Evolutionary conservation across 768 basidiomycete genomes (phyloP).

Genomic region (Agrocybe pediades): DNA sequence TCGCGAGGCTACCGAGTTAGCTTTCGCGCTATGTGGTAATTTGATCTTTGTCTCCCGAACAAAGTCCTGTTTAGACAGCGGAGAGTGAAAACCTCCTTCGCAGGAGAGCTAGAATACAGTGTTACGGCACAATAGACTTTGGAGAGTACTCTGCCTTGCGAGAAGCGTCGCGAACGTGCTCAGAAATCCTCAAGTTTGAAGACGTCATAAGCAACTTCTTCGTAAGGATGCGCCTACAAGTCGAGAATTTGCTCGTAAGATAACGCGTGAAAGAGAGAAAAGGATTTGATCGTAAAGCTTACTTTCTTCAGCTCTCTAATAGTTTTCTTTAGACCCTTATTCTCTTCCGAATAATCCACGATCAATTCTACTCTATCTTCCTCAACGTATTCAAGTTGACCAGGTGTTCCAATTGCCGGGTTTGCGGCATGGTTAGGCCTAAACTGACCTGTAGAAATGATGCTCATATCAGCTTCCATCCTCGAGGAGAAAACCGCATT

Average conservation of each 20-base stretch:
- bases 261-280: neutral
- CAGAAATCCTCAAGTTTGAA: conserved; percentile 48
- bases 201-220: conserved; percentile 60
- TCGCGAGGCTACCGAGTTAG: no score
- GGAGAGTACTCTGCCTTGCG: neutral
- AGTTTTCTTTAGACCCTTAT: conserved; percentile 37
- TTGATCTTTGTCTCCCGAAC: no score
- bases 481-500: neutral
- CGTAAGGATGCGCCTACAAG: conserved; percentile 53
- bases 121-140: neutral
- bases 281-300: conserved; percentile 9
- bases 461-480: neutral
- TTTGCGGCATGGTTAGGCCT: conserved; percentile 40
- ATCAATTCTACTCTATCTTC: conserved; percentile 57
- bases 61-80: no score
- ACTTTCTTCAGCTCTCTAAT: conserved; percentile 50
- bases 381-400: conserved; percentile 48
- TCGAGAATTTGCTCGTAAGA: neutral
- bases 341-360: conserved; percentile 38
- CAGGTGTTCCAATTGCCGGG: conserved; percentile 45
- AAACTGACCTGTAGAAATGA: conserved; percentile 44
- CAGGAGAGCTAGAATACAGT: neutral
- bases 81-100: no score
- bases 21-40: no score
- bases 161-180: conserved; percentile 9